phyloP scores from a whole-genome alignment of 805 yeast genomes.

The Pichia exigua region DNA sequence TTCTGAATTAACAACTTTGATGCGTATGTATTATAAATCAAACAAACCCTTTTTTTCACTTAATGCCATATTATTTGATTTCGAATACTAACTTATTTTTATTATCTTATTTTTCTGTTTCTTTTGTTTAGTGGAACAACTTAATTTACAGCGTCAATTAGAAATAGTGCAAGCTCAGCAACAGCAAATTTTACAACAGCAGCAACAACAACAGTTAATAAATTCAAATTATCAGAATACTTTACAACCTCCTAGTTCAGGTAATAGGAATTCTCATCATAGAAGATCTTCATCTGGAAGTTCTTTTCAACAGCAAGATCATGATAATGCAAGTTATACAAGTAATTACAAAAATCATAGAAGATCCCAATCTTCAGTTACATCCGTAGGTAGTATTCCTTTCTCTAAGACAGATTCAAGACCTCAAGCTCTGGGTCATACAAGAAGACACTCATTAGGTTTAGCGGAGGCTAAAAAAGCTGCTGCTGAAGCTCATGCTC shows the following conservation, averaged over 20 bases:
- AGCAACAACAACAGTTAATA: slow-evolving; percentile 39
- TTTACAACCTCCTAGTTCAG: slow-evolving; percentile 19
- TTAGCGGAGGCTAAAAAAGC: slow-evolving; percentile 90
- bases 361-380: slow-evolving; percentile 36
- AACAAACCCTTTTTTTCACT: neutral
- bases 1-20: slow-evolving; percentile 84
- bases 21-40: slow-evolving; percentile 45
- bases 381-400: slow-evolving; percentile 18
- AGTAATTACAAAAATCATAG: slow-evolving; percentile 31
- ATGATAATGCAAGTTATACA: neutral
- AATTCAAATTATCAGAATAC: slow-evolving; percentile 6
- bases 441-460: slow-evolving; percentile 87
- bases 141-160: slow-evolving; percentile 83
- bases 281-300: slow-evolving; percentile 25
- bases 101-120: neutral
- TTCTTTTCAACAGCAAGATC: slow-evolving; percentile 12
- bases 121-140: slow-evolving; percentile 55
- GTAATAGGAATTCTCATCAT: slow-evolving; percentile 19
- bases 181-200: slow-evolving; percentile 76
- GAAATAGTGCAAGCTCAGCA: slow-evolving; percentile 90
- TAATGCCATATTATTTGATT: neutral
- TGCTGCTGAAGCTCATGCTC: slow-evolving; percentile 86
- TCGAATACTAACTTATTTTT: slow-evolving; percentile 4
- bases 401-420: slow-evolving; percentile 16
- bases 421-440: slow-evolving; percentile 55